These are phyloP conservation scores for Xylariaceae sp. DNA, from an alignment of 2,329 filamentous ascomycete genomes.

Conservation along the genomic window DNA sequence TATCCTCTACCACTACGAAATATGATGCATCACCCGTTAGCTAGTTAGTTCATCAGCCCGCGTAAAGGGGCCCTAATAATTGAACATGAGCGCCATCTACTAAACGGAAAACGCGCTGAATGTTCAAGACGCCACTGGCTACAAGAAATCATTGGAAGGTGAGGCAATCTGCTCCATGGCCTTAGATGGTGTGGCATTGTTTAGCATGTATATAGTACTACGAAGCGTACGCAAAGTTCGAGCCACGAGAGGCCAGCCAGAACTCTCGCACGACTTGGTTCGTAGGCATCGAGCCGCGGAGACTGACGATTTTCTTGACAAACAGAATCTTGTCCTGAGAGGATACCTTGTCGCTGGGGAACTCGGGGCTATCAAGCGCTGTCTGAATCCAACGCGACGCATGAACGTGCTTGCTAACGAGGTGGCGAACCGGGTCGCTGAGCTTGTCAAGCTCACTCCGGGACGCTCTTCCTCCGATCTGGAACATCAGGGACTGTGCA, in stretches of 20 bases:
- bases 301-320: constrained; percentile 59
- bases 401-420: constrained; percentile 51
- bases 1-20: too few relatives aligned
- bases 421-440: constrained; percentile 64
- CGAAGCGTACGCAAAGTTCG: constrained; percentile 57
- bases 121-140: too few relatives aligned
- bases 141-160: too few relatives aligned
- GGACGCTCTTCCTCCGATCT: constrained; percentile 62
- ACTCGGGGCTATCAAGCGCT: constrained; percentile 50
- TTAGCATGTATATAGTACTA: constrained; percentile 25
- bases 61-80: too few relatives aligned
- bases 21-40: too few relatives aligned
- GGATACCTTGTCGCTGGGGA: constrained; percentile 56
- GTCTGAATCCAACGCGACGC: constrained; percentile 59
- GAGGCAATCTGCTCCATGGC: too few relatives aligned
- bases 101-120: too few relatives aligned
- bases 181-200: too few relatives aligned
- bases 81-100: too few relatives aligned
- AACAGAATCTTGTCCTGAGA: constrained; percentile 57
- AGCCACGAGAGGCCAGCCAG: constrained; percentile 62
- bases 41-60: too few relatives aligned
- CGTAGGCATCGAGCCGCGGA: constrained; percentile 59
- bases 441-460: constrained; percentile 69
- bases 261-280: constrained; percentile 66
- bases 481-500: constrained; percentile 54